Evolutionary conservation across 2,329 filamentous ascomycete genomes (phyloP), one percentile per base, ranked within the genome.

Genomic region (Plectosphaerella cucumerina): DNA sequence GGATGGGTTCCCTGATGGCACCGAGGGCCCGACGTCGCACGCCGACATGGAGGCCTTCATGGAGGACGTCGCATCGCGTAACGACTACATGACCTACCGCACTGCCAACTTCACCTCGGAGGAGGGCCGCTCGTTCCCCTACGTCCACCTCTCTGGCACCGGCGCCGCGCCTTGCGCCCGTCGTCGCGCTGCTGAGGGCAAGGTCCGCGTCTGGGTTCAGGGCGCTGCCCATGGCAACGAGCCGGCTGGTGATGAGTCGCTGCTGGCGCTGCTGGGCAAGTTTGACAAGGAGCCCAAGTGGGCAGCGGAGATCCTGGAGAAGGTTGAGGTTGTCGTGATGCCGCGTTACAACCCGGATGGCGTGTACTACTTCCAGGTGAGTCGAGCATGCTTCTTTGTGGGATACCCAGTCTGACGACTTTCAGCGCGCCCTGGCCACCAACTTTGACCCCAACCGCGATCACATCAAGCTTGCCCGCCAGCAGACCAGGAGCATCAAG

Each of bases 341-440:
- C 65, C 64, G 0, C 58, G 65, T 0, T 67, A 67, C 21, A 67
- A 67, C 23, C 63, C 64, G 0, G 65, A 67, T n/a, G 65, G 65
- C 1, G 61, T 65, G 2, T 63, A 55, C 18, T 67, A 67, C 51
- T 67, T 67, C 53, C 65, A 42, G 39, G 39, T 42, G n/a, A 18
- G 39, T 42, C 17, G 4, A 18, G n/a, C 8, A 20, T 42, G 39
- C n/a, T 20, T 18, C 26, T 6, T 18, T 17, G 17, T 8, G 15
- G 8, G 18, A 6, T 42, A 17, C 12, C n/a, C 3, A 18, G 17
- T 6, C 39, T 42, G n/a, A 42, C 62, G 5, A n/a, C 2, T 3
- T 42, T 12, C 39, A 67, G 53, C 62, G 65, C 2, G 53, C 50
- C 0, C 49, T 67, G 1, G 59, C 65, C 0, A 60, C 61, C 0